These are phyloP conservation scores for Brassica cretica DNA, from an alignment of 345 rosid species.

Conservation along the genomic window DNA sequence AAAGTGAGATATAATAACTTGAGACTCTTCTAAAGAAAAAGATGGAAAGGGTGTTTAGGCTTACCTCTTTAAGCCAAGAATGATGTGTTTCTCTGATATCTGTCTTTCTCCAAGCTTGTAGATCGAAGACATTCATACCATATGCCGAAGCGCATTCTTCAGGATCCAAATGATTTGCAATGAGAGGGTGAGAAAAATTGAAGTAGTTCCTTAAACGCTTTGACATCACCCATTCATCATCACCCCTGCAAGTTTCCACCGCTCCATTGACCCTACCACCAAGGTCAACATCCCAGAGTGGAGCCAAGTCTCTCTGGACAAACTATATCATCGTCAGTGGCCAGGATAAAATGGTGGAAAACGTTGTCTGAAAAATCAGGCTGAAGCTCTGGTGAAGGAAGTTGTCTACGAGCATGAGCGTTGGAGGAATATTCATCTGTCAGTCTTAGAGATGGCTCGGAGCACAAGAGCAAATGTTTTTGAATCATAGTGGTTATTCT, in stretches of 20 bases:
- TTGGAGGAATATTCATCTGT: too few species aligned
- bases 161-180: constrained; percentile 76
- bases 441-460: too few species aligned
- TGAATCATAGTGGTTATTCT: too few species aligned
- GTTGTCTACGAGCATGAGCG: too few species aligned
- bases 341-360: too few species aligned
- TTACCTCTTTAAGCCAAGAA: constrained; percentile 93
- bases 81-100: constrained; percentile 85
- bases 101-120: constrained; percentile 83
- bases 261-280: constrained; percentile 94
- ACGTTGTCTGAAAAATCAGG: too few species aligned
- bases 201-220: constrained; percentile 94
- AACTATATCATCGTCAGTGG: constrained; percentile 80
- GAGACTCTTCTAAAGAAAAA: too few species aligned
- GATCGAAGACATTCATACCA: constrained; percentile 98
- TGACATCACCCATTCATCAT: constrained; percentile 98
- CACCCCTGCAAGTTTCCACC: constrained; percentile 97
- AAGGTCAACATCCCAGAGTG: constrained; percentile 91
- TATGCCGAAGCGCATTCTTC: constrained; percentile 99
- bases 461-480: too few species aligned
- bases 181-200: constrained; percentile 95
- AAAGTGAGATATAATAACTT: too few species aligned
- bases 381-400: too few species aligned
- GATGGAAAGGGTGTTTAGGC: too few species aligned
- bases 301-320: constrained; percentile 84